Percentiles rank a stretch among this genome's conserved stretches.
Conservation (phyloP, 192 early-diverging fungal species). For the Coemansia sp. region DNA sequence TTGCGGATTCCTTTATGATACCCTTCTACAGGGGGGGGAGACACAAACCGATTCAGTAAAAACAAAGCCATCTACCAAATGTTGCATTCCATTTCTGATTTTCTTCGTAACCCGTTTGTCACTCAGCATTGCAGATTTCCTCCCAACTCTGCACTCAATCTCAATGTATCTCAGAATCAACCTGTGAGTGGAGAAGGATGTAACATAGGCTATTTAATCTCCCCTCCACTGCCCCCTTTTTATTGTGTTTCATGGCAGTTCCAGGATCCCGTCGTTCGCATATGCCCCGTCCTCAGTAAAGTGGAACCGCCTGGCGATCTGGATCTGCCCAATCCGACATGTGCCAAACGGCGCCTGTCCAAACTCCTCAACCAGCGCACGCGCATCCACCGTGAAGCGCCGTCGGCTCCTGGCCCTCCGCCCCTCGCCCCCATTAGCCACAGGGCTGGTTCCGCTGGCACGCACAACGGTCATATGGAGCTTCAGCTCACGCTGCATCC, state of each 20-base stretch:
- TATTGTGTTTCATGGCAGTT: conserved; percentile 17
- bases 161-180: too few species aligned
- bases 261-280: conserved; percentile 25
- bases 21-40: too few species aligned
- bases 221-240: background rate
- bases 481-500: conserved; percentile 34
- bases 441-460: conserved; percentile 6
- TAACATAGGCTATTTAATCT: background rate
- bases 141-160: too few species aligned
- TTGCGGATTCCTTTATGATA: too few species aligned
- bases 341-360: conserved; percentile 31
- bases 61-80: too few species aligned
- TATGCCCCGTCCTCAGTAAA: conserved; percentile 35
- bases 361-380: conserved; percentile 25
- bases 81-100: too few species aligned
- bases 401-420: background rate
- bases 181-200: background rate
- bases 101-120: too few species aligned
- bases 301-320: conserved; percentile 40
- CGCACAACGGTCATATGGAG: conserved; percentile 34
- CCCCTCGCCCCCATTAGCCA: background rate
- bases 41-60: too few species aligned
- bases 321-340: conserved; percentile 37
- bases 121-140: too few species aligned
- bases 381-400: conserved; percentile 22